phyloP scores from a whole-genome alignment of 495 filamentous ascomycete genomes.

The Lophium mytilinum region DNA sequence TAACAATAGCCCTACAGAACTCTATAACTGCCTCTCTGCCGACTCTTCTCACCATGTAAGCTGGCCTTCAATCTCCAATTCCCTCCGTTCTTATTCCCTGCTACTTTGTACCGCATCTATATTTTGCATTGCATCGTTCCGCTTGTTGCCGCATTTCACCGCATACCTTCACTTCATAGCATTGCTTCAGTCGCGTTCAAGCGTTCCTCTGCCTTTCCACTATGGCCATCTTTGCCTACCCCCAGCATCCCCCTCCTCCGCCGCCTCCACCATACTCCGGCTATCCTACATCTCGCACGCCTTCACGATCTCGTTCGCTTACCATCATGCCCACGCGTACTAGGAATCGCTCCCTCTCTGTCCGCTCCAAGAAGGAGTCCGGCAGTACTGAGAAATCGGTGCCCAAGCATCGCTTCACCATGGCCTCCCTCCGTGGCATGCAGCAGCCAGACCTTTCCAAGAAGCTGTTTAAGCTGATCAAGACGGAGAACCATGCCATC shows the following conservation, averaged over 20 bases:
- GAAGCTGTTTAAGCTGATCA: conserved; percentile 82
- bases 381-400: conserved; percentile 24
- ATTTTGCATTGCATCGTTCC: background rate
- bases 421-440: conserved; percentile 71
- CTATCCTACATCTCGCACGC: conserved; percentile 15
- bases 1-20: conserved; percentile 22
- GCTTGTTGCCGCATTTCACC: background rate
- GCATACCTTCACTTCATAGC: background rate
- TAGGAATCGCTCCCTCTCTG: conserved; percentile 37
- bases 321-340: conserved; percentile 20
- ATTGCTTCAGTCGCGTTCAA: background rate
- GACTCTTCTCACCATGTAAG: conserved; percentile 31
- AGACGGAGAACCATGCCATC: conserved; percentile 79
- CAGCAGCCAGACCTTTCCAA: conserved; percentile 78
- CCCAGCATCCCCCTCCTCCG: conserved; percentile 16
- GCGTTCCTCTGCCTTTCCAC: background rate
- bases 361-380: conserved; percentile 35
- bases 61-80: conserved; percentile 26
- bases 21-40: conserved; percentile 16
- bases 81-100: background rate
- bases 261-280: conserved; percentile 22
- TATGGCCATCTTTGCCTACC: conserved; percentile 24
- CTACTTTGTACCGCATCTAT: background rate
- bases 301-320: conserved; percentile 24
- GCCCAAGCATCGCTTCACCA: conserved; percentile 59